Evolutionary conservation across 108 stramenopile genomes (phyloP).

Genomic region (Cyclotella choctawhatcheeana): DNA sequence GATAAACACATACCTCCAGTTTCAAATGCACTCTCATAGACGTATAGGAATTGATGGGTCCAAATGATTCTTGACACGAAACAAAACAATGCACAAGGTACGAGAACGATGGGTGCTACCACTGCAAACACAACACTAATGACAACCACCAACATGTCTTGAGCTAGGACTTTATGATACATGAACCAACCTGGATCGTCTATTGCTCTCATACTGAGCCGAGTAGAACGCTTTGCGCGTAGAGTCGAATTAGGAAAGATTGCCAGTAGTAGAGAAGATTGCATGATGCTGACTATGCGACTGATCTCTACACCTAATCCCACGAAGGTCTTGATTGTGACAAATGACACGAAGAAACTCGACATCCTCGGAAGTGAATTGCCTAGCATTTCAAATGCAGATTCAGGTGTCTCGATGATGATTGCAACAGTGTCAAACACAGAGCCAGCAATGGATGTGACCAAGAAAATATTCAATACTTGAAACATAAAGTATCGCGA

Average conservation of each 20-base stretch:
- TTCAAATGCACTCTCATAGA: slow-evolving; percentile 93
- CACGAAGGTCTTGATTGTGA: slow-evolving; percentile 87
- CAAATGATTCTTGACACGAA: slow-evolving; percentile 84
- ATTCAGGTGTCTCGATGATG: slow-evolving; percentile 85
- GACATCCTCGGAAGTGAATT: slow-evolving; percentile 88
- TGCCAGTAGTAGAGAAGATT: slow-evolving; percentile 60
- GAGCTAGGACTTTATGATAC: slow-evolving; percentile 92
- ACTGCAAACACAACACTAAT: slow-evolving; percentile 91
- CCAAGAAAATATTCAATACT: slow-evolving; percentile 91
- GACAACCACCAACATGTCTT: slow-evolving; percentile 92
- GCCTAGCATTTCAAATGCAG: slow-evolving; percentile 87
- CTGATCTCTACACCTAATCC: slow-evolving; percentile 90
- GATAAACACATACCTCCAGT: slow-evolving; percentile 69
- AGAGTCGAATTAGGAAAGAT: slow-evolving; percentile 85
- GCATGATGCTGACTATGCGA: slow-evolving; percentile 69
- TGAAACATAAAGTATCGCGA: slow-evolving; percentile 91
- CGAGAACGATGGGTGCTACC: slow-evolving; percentile 86
- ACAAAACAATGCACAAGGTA: slow-evolving; percentile 85
- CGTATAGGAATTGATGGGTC: slow-evolving; percentile 92
- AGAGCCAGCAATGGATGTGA: slow-evolving; percentile 89
- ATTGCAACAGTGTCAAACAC: slow-evolving; percentile 89
- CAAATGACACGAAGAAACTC: slow-evolving; percentile 89
- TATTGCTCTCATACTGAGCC: slow-evolving; percentile 79
- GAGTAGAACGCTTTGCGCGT: slow-evolving; percentile 62
- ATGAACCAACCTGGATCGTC: slow-evolving; percentile 93